Evolutionary conservation across 2,329 filamentous ascomycete species (phyloP), one percentile per base, ranked within the genome.

Genomic region (Diplodia corticola): DNA sequence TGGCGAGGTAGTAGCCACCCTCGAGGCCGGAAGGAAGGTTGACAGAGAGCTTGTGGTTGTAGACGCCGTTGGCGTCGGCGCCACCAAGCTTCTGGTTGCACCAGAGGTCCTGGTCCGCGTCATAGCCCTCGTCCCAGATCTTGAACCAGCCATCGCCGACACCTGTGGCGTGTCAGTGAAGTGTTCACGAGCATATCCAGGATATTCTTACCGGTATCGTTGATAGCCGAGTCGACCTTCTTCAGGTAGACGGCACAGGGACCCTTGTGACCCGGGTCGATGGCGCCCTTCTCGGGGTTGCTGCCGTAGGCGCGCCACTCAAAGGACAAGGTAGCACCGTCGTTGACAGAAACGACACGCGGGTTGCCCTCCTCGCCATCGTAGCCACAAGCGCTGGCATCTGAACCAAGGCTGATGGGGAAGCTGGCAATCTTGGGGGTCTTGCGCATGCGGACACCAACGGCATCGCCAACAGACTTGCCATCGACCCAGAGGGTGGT

Each of bases 181-280:
- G 9, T 30, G 4, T 22, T 24, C 28, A 26, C 28, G 22, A 24
- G 35, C 13, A 50, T 26, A 1, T 12, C n/a, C 7, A n/a, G 33
- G 35, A 61, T 22, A 28, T 17, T 50, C 69, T 48, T 79, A 70
- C 74, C 79, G 26, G 68, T 67, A 59, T 86, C 86, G 13, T 84
- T 76, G 60, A 77, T 78, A 67, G 88, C 86, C 66, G 87, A 82
- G 69, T 81, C 77, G 1, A 92, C 85, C 72, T 86, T 86, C 80
- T 92, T 92, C 79, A 91, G 81, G 77, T 92, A 93, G 26, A 92
- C 85, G 30, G 89, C 85, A 72, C 89, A 91, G 57, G 90, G 89
- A 0, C 90, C 90, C 74, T 86, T 84, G 77, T 89, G 88, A 37
- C 83, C 84, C 13, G 73, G 72, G 73, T 89, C 89, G 67, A 92